Evolutionary conservation across 495 filamentous ascomycete genomes (phyloP).

Genomic region (Glonium stellatum): DNA sequence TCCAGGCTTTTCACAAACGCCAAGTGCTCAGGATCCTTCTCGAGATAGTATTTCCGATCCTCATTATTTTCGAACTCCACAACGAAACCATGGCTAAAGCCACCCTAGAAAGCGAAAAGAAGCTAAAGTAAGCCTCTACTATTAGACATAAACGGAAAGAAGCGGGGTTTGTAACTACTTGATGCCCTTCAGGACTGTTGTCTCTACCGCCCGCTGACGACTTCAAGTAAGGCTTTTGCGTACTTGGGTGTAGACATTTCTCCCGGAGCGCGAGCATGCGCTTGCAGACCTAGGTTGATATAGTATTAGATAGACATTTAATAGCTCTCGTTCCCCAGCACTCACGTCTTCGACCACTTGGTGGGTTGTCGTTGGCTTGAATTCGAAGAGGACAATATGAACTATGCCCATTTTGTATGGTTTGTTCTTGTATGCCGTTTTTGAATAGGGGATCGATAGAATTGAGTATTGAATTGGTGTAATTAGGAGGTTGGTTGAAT

Average conservation of each 20-base stretch:
- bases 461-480: neutral
- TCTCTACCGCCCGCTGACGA: slow-evolving; percentile 53
- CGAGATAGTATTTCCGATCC: slow-evolving; percentile 35
- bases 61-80: slow-evolving; percentile 50
- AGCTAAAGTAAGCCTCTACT: neutral
- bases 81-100: slow-evolving; percentile 55
- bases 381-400: slow-evolving; percentile 57
- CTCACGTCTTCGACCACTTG: slow-evolving; percentile 47
- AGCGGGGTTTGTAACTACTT: slow-evolving; percentile 40
- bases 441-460: neutral
- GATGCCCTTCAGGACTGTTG: slow-evolving; percentile 56
- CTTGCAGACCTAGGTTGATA: slow-evolving; percentile 33
- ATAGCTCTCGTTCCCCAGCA: slow-evolving; percentile 7
- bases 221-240: slow-evolving; percentile 52
- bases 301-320: slow-evolving; percentile 6
- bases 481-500: neutral
- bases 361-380: slow-evolving; percentile 42
- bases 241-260: slow-evolving; percentile 45
- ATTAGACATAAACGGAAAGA: neutral
- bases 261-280: slow-evolving; percentile 36
- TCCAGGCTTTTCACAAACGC: slow-evolving; percentile 28
- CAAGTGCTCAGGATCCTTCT: slow-evolving; percentile 39
- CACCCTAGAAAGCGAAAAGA: slow-evolving; percentile 35
- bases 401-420: slow-evolving; percentile 45
- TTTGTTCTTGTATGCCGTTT: neutral